These are phyloP conservation scores for Rhamnella rubrinervis DNA, from an alignment of 331 rosid species.

Conservation along the genomic window DNA sequence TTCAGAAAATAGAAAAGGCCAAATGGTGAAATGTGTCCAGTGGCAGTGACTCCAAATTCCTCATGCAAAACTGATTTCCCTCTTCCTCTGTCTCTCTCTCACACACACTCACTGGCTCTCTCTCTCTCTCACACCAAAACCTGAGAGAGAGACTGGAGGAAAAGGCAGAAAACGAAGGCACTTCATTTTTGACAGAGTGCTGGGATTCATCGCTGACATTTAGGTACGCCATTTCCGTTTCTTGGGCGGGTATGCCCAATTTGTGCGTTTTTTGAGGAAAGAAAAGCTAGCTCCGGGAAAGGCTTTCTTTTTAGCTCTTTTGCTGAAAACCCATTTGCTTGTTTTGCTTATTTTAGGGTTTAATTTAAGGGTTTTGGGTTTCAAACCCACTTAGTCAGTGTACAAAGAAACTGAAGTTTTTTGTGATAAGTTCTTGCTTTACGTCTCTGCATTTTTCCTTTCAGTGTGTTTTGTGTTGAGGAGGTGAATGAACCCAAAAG, in stretches of 20 bases:
- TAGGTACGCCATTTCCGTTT: too few relatives aligned
- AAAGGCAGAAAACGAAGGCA: neutral
- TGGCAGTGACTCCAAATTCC: too few relatives aligned
- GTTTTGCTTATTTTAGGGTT: neutral
- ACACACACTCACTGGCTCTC: neutral
- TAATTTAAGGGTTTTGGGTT: slow-evolving; percentile 14
- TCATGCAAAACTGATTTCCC: slow-evolving; percentile 18
- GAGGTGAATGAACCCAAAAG: slow-evolving; percentile 1
- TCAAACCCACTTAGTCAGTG: neutral
- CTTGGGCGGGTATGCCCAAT: too few relatives aligned
- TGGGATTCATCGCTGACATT: too few relatives aligned
- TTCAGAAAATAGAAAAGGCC: neutral
- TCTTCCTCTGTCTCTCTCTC: neutral
- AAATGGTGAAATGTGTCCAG: neutral
- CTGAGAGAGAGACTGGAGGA: neutral
- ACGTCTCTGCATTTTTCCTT: neutral
- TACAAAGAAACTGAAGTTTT: slow-evolving; percentile 1
- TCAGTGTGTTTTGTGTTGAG: slow-evolving; percentile 9
- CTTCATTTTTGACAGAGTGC: too few relatives aligned
- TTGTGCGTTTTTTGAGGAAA: too few relatives aligned
- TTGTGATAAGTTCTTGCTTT: slow-evolving; percentile 6
- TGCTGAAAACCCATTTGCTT: neutral
- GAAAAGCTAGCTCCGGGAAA: too few relatives aligned
- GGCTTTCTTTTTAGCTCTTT: too few relatives aligned
- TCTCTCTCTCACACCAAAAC: neutral